Evolutionary conservation across 2,329 filamentous ascomycete species (phyloP).

Genomic region (Aspergillus costaricaensis): DNA sequence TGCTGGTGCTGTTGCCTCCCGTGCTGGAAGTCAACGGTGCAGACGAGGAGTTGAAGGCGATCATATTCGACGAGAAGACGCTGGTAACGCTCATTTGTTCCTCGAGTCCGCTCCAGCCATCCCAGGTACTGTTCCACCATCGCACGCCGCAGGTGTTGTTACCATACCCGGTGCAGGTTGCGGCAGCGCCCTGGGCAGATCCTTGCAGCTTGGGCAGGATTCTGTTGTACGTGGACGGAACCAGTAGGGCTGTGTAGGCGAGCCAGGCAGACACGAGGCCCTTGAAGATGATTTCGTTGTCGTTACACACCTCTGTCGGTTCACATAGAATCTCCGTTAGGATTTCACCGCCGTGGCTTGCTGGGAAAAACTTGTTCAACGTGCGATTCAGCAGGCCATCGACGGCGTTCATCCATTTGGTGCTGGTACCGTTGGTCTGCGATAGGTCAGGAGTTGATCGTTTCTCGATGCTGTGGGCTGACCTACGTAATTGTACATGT

Average conservation of each 20-base stretch:
- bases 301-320: conserved; percentile 59
- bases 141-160: conserved; percentile 66
- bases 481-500: conserved; percentile 57
- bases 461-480: not conserved
- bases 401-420: conserved; percentile 58
- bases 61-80: conserved; percentile 63
- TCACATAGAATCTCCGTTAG: conserved; percentile 68
- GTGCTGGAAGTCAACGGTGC: conserved; percentile 44
- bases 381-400: conserved; percentile 56
- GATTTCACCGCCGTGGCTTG: conserved; percentile 50
- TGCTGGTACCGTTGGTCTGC: conserved; percentile 35
- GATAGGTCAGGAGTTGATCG: not conserved
- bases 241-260: conserved; percentile 61
- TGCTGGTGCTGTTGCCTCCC: conserved; percentile 56
- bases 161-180: conserved; percentile 61
- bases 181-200: conserved; percentile 62
- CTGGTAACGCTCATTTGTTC: conserved; percentile 69
- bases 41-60: conserved; percentile 47
- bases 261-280: conserved; percentile 70
- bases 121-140: conserved; percentile 59
- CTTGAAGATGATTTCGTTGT: conserved; percentile 74
- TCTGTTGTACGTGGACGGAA: conserved; percentile 57
- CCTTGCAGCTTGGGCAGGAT: conserved; percentile 61
- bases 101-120: conserved; percentile 63
- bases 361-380: conserved; percentile 55